Evolutionary conservation across 345 rosid species (phyloP).

Genomic region (Acer yangbiense): DNA sequence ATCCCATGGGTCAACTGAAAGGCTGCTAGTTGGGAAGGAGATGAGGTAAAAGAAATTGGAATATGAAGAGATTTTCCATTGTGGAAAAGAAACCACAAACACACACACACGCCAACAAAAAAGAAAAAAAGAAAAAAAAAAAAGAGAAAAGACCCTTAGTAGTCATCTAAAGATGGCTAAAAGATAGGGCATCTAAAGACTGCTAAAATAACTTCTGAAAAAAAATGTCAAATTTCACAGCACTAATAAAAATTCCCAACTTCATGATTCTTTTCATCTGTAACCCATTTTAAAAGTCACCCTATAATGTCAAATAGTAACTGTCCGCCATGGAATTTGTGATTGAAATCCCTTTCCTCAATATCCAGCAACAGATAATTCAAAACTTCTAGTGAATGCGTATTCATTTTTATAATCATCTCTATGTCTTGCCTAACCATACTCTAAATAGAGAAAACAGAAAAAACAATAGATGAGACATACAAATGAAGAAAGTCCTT

Average conservation of each 20-base stretch:
- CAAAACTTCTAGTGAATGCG: background rate
- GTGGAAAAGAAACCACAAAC: background rate
- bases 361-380: constrained; percentile 1
- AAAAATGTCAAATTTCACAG: background rate
- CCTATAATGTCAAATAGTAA: background rate
- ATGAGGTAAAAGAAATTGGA: background rate
- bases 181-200: too few relatives aligned
- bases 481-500: constrained; percentile 95
- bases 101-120: too few relatives aligned
- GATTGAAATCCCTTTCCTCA: background rate
- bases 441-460: constrained; percentile 9
- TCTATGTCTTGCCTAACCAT: background rate
- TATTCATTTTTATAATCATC: background rate
- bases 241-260: background rate
- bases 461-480: constrained; percentile 24
- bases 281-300: background rate
- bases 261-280: background rate
- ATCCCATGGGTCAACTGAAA: background rate
- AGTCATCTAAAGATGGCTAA: too few relatives aligned
- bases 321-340: background rate
- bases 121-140: too few relatives aligned
- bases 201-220: background rate
- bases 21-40: background rate
- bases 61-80: background rate
- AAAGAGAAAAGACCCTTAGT: too few relatives aligned